Percentiles rank a stretch among this genome's conserved stretches.
phyloP scores from a whole-genome alignment of 139 green algal species.

The Pleodorina starrii region DNA sequence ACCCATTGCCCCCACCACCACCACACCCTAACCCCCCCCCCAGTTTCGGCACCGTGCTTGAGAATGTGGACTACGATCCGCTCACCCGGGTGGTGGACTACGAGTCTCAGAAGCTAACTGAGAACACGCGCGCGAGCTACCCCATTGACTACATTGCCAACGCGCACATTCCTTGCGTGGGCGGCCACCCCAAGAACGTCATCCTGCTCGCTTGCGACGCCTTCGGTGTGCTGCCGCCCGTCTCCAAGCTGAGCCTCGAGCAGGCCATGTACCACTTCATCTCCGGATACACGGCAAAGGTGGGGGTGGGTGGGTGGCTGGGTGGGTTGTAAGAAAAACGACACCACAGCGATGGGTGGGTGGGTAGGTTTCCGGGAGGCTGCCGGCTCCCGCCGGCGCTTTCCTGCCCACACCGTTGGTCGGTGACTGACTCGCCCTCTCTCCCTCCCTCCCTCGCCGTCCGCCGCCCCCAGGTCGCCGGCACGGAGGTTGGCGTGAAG shows the following conservation, averaged over 20 bases:
- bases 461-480: conserved; percentile 91
- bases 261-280: conserved; percentile 99
- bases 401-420: no score
- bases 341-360: no score
- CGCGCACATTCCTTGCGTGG: conserved; percentile 91
- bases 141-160: conserved; percentile 97
- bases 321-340: no score
- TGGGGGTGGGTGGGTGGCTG: no score
- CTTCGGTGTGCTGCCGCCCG: conserved; percentile 95
- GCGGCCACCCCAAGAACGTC: conserved; percentile 92
- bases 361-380: no score
- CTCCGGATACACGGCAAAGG: conserved; percentile 97
- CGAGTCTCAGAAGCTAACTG: conserved; percentile 54
- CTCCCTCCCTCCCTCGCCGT: no score
- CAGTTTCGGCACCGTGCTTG: conserved; percentile 89
- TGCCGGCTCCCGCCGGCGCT: no score
- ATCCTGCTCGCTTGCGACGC: conserved; percentile 80
- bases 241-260: conserved; percentile 84
- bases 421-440: no score
- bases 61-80: conserved; percentile 94
- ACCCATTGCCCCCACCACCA: no score
- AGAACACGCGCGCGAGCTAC: conserved; percentile 95
- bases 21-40: no score
- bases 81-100: conserved; percentile 81
- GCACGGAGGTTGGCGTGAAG: conserved; percentile 94